These are phyloP conservation scores for Alectoria sarmentosa DNA, from an alignment of 495 filamentous ascomycete genomes.

Conservation along the genomic window DNA sequence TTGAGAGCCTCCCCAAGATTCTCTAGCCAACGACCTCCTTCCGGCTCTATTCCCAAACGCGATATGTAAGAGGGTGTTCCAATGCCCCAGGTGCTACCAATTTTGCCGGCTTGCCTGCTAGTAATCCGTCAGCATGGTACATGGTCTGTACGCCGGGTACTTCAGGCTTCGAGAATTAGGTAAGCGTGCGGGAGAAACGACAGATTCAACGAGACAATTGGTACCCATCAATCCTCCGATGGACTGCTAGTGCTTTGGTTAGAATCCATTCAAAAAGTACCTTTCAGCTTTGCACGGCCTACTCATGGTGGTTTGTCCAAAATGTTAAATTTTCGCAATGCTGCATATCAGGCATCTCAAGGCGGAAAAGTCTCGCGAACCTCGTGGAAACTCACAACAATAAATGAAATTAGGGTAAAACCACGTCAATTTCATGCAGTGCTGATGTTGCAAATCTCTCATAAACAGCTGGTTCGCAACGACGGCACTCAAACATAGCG, in stretches of 20 bases:
- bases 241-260: background rate
- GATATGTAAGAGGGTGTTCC: background rate
- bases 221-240: background rate
- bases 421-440: too few species aligned
- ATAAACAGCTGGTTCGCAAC: background rate
- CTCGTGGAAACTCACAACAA: too few species aligned
- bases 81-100: background rate
- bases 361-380: too few species aligned
- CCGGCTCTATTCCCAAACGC: background rate
- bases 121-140: background rate
- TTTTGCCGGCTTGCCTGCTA: background rate
- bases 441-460: background rate
- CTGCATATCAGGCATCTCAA: background rate
- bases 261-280: background rate
- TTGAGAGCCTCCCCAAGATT: background rate
- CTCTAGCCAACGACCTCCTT: background rate
- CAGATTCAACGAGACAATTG: background rate
- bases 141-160: background rate
- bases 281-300: background rate
- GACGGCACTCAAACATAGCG: background rate
- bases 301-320: background rate
- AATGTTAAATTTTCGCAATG: background rate
- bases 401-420: too few species aligned
- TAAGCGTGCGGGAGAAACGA: too few species aligned
- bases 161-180: background rate